Percentiles rank a stretch among this genome's conserved stretches.
Conservation (phyloP, 495 filamentous ascomycete species). For the Neurospora discreta region DNA sequence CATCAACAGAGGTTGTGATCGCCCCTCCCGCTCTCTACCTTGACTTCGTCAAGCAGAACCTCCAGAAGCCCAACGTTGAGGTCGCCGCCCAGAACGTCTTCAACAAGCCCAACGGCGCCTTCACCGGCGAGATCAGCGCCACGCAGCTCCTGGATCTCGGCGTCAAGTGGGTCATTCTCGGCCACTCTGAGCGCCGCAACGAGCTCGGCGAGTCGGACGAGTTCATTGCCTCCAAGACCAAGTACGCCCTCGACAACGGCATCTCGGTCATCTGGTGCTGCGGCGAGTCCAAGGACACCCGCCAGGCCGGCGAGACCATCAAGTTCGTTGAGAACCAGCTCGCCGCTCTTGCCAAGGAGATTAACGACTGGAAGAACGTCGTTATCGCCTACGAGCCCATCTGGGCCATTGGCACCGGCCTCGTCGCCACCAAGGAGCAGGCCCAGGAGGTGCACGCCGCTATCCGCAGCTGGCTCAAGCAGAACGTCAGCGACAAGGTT, state of each 20-base stretch:
- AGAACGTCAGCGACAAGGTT: slow-evolving; percentile 57
- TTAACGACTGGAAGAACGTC: slow-evolving; percentile 81
- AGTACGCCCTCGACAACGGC: slow-evolving; percentile 77
- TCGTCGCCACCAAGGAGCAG: slow-evolving; percentile 88
- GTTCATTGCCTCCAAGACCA: slow-evolving; percentile 87
- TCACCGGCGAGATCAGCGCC: slow-evolving; percentile 91
- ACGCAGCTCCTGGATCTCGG: slow-evolving; percentile 77
- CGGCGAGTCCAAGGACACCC: slow-evolving; percentile 87
- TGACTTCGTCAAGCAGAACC: slow-evolving; percentile 64
- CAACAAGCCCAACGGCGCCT: slow-evolving; percentile 93
- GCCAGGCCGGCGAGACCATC: slow-evolving; percentile 77
- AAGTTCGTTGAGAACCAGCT: slow-evolving; percentile 80
- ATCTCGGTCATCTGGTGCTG: slow-evolving; percentile 90
- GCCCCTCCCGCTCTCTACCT: slow-evolving; percentile 87
- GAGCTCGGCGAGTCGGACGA: slow-evolving; percentile 76
- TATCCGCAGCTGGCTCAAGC: slow-evolving; percentile 79
- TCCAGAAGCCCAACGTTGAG: slow-evolving; percentile 46
- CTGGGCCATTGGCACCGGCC: slow-evolving; percentile 98
- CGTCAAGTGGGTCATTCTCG: slow-evolving; percentile 81
- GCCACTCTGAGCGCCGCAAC: slow-evolving; percentile 86
- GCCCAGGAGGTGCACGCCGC: slow-evolving; percentile 91
- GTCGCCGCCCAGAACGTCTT: slow-evolving; percentile 93
- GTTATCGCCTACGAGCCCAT: slow-evolving; percentile 98
- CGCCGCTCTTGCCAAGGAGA: slow-evolving; percentile 52
- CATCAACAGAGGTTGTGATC: slow-evolving; percentile 72